These are phyloP conservation scores for Fusarium coicis DNA, from an alignment of 2,329 filamentous ascomycete species.

Conservation along the genomic window DNA sequence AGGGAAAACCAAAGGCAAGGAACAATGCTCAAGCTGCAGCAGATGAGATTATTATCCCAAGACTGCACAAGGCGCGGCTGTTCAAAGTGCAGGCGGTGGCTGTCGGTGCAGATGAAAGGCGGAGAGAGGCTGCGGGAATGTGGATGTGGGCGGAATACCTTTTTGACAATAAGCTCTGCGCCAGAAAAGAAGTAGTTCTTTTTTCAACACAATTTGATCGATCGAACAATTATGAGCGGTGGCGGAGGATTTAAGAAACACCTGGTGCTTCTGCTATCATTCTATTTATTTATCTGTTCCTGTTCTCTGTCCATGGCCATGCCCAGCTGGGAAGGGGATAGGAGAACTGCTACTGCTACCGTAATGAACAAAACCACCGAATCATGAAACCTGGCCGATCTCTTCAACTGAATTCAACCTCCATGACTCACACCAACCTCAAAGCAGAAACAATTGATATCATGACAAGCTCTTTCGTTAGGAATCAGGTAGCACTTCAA, in stretches of 20 bases:
- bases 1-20: not conserved
- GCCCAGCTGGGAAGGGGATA: not conserved
- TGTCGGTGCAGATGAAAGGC: constrained; percentile 20
- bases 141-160: not conserved
- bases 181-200: not conserved
- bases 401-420: not conserved
- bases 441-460: not conserved
- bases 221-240: constrained; percentile 16
- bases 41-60: not conserved
- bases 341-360: not conserved
- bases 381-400: not conserved
- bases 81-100: constrained; percentile 12
- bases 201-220: constrained; percentile 16
- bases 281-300: not conserved
- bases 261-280: not conserved
- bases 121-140: constrained; percentile 1
- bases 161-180: not conserved
- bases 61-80: constrained; percentile 10
- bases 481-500: not conserved
- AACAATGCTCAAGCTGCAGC: not conserved
- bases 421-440: not conserved
- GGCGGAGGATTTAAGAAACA: constrained; percentile 9
- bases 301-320: not conserved
- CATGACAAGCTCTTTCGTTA: not conserved
- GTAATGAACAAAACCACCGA: constrained; percentile 3